Evolutionary conservation across 192 early-diverging fungal genomes (phyloP), one percentile per base, ranked within the genome.

Genomic region (Rhizoclosmatium globosum): DNA sequence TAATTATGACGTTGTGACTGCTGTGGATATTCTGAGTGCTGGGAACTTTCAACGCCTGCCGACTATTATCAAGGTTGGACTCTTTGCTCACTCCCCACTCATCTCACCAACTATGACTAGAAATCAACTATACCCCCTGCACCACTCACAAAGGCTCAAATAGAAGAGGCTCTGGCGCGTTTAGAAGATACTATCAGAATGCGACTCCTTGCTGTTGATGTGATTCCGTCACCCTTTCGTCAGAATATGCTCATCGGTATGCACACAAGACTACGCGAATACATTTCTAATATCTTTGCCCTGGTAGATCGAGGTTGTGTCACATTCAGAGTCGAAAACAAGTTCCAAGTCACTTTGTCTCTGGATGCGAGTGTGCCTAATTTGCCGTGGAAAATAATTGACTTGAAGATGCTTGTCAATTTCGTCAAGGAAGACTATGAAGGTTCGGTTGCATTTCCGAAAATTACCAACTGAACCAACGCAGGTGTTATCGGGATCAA

Each of bases 1-100:
- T 41, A 93, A 91, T 84, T 95, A 90, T 71, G 96, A 97, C 80
- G 87, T 97, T 38, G 74, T 84, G 43, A 96, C 93, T 23, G 94
- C 95, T 0, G 88, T 95, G 7, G 95, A 96, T 77, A 92, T 97
- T 19, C 87, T 97, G 62, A 94, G 93, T 3, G 93, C 92, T 3
- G 94, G 96, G 48, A 88, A 89, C 31, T 97, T 96, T 76, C 91
- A 92, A 62, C 88, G 93, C 3, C 85, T 97, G 68, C 96, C 96
- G 1, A 79, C 83, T 2, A 89, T 91, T 44, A 92, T 95, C 43
- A 92, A 93, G 81, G 92, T 92, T 81, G 41, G 21, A 17, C 44
- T 56, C 58, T n/a, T n/a, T 64, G 44, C 53, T 46, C 44, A 66
- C 74, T 31, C 56, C 21, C 3, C 50, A 17, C 42, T 78, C 39